Conservation (phyloP, 2,329 filamentous ascomycete genomes). For the Corinectria fuckeliana region DNA sequence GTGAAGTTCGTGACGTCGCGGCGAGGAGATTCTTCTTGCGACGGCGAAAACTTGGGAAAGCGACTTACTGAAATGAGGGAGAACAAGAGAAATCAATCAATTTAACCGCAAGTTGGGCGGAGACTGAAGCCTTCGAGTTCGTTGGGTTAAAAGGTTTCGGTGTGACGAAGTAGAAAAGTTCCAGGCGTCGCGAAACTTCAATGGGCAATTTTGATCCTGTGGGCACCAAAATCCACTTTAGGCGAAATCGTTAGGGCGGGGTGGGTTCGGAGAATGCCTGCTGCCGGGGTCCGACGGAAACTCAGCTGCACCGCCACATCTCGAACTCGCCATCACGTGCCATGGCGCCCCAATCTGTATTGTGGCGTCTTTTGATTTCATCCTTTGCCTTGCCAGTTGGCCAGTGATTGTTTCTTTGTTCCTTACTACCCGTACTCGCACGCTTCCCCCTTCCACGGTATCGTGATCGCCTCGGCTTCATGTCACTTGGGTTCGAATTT, state of each 20-base stretch:
- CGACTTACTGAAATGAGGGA: constrained; percentile 48
- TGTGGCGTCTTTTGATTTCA: constrained; percentile 38
- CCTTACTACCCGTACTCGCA: constrained; percentile 30
- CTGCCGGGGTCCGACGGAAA: not conserved
- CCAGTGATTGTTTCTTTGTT: constrained; percentile 36
- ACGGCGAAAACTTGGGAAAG: constrained; percentile 1
- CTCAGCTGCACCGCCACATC: constrained; percentile 34
- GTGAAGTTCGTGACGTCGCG: too few relatives aligned
- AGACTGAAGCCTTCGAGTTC: constrained; percentile 99
- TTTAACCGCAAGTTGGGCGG: constrained; percentile 98
- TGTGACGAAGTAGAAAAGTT: constrained; percentile 42
- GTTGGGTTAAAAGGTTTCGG: constrained; percentile 50
- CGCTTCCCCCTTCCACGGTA: constrained; percentile 28
- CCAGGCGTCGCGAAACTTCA: constrained; percentile 30
- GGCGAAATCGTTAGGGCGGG: constrained; percentile 30
- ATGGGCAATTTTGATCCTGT: constrained; percentile 44
- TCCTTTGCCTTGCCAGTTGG: constrained; percentile 37
- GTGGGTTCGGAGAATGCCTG: constrained; percentile 25
- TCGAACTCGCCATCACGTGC: constrained; percentile 24
- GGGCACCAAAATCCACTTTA: constrained; percentile 38
- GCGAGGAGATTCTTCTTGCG: constrained; percentile 4
- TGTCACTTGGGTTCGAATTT: constrained; percentile 29
- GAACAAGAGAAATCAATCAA: constrained; percentile 98
- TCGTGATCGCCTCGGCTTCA: constrained; percentile 33
- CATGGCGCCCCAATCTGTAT: constrained; percentile 16